Evolutionary conservation across 352 stramenopile species (phyloP), one percentile per base, ranked within the genome.

Genomic region (Phytopythium oedochilum): DNA sequence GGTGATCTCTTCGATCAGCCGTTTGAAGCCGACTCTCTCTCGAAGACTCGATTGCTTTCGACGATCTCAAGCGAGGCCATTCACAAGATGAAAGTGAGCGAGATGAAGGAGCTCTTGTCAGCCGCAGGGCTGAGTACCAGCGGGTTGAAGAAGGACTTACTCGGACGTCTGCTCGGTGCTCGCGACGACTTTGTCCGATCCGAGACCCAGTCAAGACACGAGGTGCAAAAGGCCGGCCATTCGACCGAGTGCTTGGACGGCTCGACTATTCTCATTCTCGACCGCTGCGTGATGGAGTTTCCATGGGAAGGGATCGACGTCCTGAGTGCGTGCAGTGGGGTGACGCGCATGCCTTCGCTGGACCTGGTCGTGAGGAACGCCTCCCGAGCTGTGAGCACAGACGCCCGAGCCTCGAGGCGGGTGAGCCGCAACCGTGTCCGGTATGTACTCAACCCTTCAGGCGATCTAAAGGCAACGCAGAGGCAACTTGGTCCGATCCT

Each of bases 241-340:
- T 22, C 29, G 2, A 20, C 47, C 9, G 32, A 14, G 22, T 10
- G 32, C 9, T 18, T 53, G 2, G 25, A 36, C 8, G 53, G 43
- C 26, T 66, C 80, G 1, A 86, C 69, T 5, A 87, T 92, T 51
- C 55, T 94, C 32, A 70, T 92, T 8, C 68, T 92, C 31, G 75
- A 87, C 56, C 64, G 79, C 22, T 61, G 69, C 20, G 47, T 93
- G 15, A 73, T 89, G 42, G 73, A 83, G 43, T 89, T 95, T 62
- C 83, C 85, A 8, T 95, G 83, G 83, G 85, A 95, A 83, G 83
- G 68, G 1, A 57, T 95, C 20, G 75, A 85, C 29, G 57, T 89
- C 5, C 65, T 94, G 39, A 31, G 40, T 5, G 45, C 54, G 28
- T 72, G 60, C 18, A 52, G 57, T 7, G 62, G 68, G 12, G 76